Evolutionary conservation across 2,329 filamentous ascomycete species (phyloP).

Genomic region (Venturia pyrina): DNA sequence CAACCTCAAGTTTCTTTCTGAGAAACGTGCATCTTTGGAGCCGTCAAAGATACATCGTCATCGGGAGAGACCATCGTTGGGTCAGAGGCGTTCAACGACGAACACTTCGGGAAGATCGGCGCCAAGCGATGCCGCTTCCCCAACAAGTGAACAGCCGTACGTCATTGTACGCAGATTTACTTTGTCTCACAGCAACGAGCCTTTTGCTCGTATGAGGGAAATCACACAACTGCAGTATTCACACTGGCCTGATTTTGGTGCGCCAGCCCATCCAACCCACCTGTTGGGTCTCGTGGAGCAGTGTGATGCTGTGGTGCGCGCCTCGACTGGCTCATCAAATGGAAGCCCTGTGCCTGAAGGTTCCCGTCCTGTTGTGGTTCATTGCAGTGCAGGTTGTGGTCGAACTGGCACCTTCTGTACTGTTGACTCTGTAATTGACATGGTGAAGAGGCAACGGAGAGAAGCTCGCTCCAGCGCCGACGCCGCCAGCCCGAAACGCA

Average conservation of each 20-base stretch:
- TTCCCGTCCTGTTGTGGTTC: constrained; percentile 70
- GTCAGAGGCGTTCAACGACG: constrained; percentile 26
- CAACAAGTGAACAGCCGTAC: constrained; percentile 52
- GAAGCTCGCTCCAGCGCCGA: constrained; percentile 19
- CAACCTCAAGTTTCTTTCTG: constrained; percentile 65
- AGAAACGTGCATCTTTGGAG: constrained; percentile 73
- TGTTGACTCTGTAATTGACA: constrained; percentile 89
- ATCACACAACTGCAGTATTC: constrained; percentile 92
- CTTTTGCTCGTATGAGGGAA: constrained; percentile 79
- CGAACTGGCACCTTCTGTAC: constrained; percentile 95
- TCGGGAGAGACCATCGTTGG: constrained; percentile 22
- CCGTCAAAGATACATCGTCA: constrained; percentile 41
- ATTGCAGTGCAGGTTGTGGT: constrained; percentile 93
- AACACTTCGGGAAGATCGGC: not conserved
- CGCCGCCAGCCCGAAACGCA: not conserved
- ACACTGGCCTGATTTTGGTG: constrained; percentile 95
- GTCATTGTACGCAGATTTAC: constrained; percentile 83
- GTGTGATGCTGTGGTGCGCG: constrained; percentile 59
- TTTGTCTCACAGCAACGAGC: constrained; percentile 62
- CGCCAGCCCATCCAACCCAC: constrained; percentile 79
- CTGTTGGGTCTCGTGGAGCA: constrained; percentile 84
- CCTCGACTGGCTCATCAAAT: constrained; percentile 27
- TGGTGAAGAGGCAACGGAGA: constrained; percentile 75
- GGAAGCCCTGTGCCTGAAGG: constrained; percentile 38
- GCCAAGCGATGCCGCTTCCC: constrained; percentile 17